Evolutionary conservation across 1,284 basidiomycete species (phyloP).

Genomic region (Ganoderma sp.): DNA sequence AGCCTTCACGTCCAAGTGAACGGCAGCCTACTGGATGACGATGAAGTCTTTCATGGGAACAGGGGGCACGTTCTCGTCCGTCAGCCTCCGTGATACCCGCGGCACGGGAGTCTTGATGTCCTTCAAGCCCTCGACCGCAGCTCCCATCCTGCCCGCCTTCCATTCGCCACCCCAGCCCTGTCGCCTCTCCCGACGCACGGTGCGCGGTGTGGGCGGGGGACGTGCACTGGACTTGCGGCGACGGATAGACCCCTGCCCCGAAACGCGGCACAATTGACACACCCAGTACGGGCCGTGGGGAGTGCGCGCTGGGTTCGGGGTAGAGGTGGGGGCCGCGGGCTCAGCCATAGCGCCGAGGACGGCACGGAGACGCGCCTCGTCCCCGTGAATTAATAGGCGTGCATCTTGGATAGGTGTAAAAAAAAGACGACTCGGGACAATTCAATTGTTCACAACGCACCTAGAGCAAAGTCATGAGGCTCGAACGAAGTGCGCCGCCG

Average conservation of each 20-base stretch:
- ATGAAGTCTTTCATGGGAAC: neutral
- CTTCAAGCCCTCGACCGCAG: conserved; percentile 34
- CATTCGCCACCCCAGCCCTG: conserved; percentile 42
- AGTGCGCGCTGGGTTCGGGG: conserved; percentile 7
- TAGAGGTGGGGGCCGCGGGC: conserved; percentile 30
- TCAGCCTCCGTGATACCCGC: neutral
- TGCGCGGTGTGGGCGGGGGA: conserved; percentile 37
- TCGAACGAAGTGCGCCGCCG: conserved; percentile 41
- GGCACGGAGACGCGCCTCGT: conserved; percentile 29
- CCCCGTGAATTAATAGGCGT: conserved; percentile 2
- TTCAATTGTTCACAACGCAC: neutral
- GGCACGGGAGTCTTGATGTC: conserved; percentile 26
- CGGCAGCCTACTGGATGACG: neutral
- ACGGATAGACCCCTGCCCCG: conserved; percentile 15
- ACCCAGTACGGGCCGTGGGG: conserved; percentile 40
- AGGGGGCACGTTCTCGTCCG: neutral
- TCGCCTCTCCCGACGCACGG: conserved; percentile 37
- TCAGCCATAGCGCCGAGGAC: conserved; percentile 34
- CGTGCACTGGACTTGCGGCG: conserved; percentile 14
- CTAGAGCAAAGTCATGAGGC: conserved; percentile 15
- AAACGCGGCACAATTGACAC: conserved; percentile 28
- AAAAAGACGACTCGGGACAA: neutral
- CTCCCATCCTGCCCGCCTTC: conserved; percentile 34
- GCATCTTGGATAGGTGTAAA: neutral
- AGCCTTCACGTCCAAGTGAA: neutral